phyloP scores from a whole-genome alignment of 1,139 yeast genomes.

The Tardiomyces depauwii region DNA sequence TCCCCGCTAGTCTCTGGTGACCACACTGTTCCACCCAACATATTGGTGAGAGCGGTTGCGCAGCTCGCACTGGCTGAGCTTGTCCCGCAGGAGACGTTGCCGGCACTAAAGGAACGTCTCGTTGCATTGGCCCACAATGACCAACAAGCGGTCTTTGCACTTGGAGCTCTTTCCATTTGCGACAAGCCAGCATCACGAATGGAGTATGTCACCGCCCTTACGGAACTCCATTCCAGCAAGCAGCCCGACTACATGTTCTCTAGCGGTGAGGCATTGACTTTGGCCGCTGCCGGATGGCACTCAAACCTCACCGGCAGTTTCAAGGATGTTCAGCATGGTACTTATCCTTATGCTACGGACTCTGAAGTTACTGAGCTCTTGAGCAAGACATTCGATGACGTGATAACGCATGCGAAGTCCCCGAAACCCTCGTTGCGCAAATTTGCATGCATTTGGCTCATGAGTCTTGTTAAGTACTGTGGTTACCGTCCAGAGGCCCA shows the following conservation, averaged over 20 bases:
- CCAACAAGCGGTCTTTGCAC: slow-evolving; percentile 35
- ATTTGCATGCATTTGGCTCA: slow-evolving; percentile 78
- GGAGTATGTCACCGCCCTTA: slow-evolving; percentile 36
- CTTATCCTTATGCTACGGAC: slow-evolving; percentile 16
- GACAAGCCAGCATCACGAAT: slow-evolving; percentile 21
- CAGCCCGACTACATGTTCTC: slow-evolving; percentile 67
- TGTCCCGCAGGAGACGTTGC: slow-evolving; percentile 21
- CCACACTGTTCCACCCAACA: not conserved
- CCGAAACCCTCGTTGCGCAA: slow-evolving; percentile 67
- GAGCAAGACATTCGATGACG: slow-evolving; percentile 25
- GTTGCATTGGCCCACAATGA: not conserved
- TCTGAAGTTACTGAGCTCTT: slow-evolving; percentile 8
- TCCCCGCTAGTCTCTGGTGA: not conserved
- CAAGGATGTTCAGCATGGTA: not conserved
- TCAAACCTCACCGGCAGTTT: slow-evolving; percentile 41
- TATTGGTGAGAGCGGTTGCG: slow-evolving; percentile 26
- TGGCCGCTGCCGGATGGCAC: slow-evolving; percentile 67
- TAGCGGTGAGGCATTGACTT: slow-evolving; percentile 73
- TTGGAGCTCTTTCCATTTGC: slow-evolving; percentile 45
- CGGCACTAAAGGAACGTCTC: slow-evolving; percentile 28
- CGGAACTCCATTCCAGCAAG: slow-evolving; percentile 53
- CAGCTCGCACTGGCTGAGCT: slow-evolving; percentile 55
- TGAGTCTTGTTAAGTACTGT: slow-evolving; percentile 69
- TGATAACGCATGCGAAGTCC: slow-evolving; percentile 43
- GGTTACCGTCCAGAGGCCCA: slow-evolving; percentile 32